A percentile compares a stretch with the other conserved stretches of the same genome.
Conservation (phyloP, 2,329 filamentous ascomycete genomes). For the Penicillium vulpinum region DNA sequence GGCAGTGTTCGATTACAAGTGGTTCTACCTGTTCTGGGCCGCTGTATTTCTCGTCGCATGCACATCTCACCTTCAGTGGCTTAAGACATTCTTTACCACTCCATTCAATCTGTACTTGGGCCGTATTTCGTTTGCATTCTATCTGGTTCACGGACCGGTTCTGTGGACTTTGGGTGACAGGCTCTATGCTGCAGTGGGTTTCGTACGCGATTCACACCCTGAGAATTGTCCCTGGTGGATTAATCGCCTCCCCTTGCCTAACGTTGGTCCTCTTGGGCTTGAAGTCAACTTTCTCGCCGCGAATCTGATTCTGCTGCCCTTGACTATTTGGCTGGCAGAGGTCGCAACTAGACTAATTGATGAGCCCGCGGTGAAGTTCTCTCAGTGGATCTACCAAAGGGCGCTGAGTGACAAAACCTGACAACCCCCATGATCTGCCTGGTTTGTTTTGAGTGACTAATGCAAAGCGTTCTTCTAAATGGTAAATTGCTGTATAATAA, state of each 20-base stretch:
- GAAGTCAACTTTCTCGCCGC: slow-evolving; percentile 61
- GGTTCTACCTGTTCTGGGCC: slow-evolving; percentile 67
- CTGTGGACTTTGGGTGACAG: slow-evolving; percentile 62
- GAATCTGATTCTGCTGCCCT: slow-evolving; percentile 60
- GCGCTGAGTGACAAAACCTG: slow-evolving; percentile 22
- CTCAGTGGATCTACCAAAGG: slow-evolving; percentile 58
- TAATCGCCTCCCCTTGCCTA: slow-evolving; percentile 57
- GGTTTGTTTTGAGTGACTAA: neutral
- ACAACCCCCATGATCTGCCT: neutral
- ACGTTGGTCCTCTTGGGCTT: slow-evolving; percentile 59
- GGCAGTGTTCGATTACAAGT: slow-evolving; percentile 65
- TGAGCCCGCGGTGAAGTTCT: slow-evolving; percentile 60
- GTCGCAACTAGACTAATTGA: slow-evolving; percentile 58
- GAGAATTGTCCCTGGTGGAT: slow-evolving; percentile 59
- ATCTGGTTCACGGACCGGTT: slow-evolving; percentile 65
- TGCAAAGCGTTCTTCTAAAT: neutral
- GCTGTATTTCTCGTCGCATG: slow-evolving; percentile 58
- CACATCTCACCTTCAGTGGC: slow-evolving; percentile 58
- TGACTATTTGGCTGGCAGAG: slow-evolving; percentile 61
- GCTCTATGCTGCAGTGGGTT: slow-evolving; percentile 63
- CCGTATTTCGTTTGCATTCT: slow-evolving; percentile 62
- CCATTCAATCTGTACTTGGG: slow-evolving; percentile 63
- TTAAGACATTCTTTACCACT: slow-evolving; percentile 60
- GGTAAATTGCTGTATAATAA: neutral
- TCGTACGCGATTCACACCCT: slow-evolving; percentile 51